Percentiles rank a stretch among this genome's conserved stretches.
phyloP scores from a whole-genome alignment of 768 basidiomycete genomes.

The Dacryopinax spathularia region DNA sequence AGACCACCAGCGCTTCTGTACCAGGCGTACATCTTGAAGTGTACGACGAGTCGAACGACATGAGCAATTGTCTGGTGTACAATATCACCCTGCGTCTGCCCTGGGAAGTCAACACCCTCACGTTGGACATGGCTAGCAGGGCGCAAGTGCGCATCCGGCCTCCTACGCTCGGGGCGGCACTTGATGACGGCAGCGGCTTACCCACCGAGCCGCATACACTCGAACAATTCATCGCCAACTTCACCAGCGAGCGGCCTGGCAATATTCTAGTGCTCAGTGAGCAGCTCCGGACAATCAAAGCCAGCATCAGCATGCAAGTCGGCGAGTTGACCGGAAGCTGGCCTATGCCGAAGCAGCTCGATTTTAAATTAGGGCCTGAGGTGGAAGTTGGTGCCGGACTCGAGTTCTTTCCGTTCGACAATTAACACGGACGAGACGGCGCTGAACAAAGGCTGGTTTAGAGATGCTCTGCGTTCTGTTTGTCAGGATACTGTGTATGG shows the following conservation, averaged over 20 bases:
- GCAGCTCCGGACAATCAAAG: neutral
- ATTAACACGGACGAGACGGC: no score
- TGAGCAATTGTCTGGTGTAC: neutral
- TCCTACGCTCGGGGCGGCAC: neutral
- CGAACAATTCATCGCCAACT: neutral
- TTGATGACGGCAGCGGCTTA: neutral
- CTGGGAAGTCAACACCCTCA: neutral
- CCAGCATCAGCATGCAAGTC: neutral
- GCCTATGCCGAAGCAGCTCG: neutral
- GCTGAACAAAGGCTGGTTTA: no score
- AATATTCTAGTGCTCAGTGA: neutral
- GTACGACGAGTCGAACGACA: conserved; percentile 4
- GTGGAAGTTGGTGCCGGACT: neutral
- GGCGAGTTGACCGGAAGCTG: neutral
- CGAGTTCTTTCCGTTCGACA: neutral
- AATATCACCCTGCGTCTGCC: neutral
- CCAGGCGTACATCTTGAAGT: neutral
- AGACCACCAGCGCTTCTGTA: neutral
- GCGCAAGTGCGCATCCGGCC: neutral
- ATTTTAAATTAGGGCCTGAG: neutral
- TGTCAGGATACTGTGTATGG: no score
- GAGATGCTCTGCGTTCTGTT: no score
- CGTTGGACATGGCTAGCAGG: neutral
- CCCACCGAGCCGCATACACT: neutral
- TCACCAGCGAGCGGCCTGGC: neutral